Conservation (phyloP, 1,284 basidiomycete species). For the Puccinia sorghi region DNA sequence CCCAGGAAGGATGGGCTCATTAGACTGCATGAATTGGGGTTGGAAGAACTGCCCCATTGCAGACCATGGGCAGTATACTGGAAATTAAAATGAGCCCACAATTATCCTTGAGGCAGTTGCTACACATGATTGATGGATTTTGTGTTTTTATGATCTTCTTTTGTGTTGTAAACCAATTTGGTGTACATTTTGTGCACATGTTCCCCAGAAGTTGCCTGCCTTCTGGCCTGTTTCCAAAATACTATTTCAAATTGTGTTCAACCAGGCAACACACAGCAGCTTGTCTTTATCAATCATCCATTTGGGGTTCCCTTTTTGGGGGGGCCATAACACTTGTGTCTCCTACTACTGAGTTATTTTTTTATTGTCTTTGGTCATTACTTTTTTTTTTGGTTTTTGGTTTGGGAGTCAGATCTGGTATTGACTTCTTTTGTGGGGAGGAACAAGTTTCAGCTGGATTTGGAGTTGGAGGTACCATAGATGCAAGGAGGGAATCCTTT, state of each 20-base stretch:
- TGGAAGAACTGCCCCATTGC: constrained; percentile 23
- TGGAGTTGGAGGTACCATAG: too few species aligned
- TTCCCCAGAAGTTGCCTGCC: neutral
- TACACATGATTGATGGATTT: neutral
- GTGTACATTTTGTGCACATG: neutral
- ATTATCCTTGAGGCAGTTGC: neutral
- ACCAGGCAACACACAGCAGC: neutral
- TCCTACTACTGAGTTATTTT: too few species aligned
- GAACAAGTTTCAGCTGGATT: too few species aligned
- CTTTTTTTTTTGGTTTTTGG: neutral
- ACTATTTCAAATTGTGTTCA: neutral
- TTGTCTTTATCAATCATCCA: neutral
- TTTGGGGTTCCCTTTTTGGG: neutral
- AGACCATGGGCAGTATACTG: neutral
- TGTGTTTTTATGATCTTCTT: neutral
- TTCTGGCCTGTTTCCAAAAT: constrained; percentile 6
- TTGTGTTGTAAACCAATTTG: neutral
- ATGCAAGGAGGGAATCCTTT: too few species aligned
- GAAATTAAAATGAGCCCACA: constrained; percentile 4
- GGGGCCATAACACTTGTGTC: too few species aligned
- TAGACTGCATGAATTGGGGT: constrained; percentile 10
- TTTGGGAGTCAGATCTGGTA: neutral
- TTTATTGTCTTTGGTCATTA: too few species aligned
- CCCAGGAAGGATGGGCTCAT: constrained; percentile 3
- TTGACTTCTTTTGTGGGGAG: too few species aligned